Conservation (phyloP, 192 early-diverging fungal genomes). For the Coemansia sp. region DNA sequence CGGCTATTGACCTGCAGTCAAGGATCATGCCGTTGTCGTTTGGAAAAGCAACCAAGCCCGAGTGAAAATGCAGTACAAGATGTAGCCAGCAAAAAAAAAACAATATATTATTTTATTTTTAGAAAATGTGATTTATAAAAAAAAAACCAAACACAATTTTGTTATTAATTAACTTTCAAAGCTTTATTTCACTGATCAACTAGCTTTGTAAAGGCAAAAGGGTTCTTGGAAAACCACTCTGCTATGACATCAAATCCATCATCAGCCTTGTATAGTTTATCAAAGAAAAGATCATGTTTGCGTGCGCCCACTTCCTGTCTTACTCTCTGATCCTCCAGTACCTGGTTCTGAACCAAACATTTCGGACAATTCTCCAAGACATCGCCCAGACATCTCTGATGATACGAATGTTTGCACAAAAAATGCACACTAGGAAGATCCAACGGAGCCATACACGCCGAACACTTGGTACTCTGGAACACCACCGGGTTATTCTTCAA, state of each 20-base stretch:
- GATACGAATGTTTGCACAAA: conserved; percentile 93
- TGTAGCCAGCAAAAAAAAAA: no score
- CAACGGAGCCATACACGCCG: conserved; percentile 66
- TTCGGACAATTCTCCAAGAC: conserved; percentile 62
- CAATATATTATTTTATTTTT: no score
- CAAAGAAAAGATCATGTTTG: conserved; percentile 78
- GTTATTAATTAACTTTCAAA: conserved; percentile 2
- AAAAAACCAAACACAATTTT: background rate
- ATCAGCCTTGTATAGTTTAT: conserved; percentile 70
- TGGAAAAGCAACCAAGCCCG: conserved; percentile 46
- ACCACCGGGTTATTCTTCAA: conserved; percentile 69
- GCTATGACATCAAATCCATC: conserved; percentile 89
- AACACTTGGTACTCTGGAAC: conserved; percentile 80
- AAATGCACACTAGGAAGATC: conserved; percentile 94
- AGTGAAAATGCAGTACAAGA: no score
- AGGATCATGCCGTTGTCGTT: conserved; percentile 46
- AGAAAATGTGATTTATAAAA: background rate
- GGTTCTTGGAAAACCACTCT: conserved; percentile 88
- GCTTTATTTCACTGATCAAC: conserved; percentile 34
- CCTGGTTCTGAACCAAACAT: conserved; percentile 81
- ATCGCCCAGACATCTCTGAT: conserved; percentile 76
- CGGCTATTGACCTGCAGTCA: conserved; percentile 33
- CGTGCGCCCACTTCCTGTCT: conserved; percentile 75
- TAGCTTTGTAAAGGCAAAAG: conserved; percentile 57
- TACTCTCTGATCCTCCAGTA: conserved; percentile 76